A percentile compares a stretch with the other conserved stretches of the same genome.
These are phyloP conservation scores for Ostreobium quekettii DNA, from an alignment of 139 green algal species.

Conservation along the genomic window DNA sequence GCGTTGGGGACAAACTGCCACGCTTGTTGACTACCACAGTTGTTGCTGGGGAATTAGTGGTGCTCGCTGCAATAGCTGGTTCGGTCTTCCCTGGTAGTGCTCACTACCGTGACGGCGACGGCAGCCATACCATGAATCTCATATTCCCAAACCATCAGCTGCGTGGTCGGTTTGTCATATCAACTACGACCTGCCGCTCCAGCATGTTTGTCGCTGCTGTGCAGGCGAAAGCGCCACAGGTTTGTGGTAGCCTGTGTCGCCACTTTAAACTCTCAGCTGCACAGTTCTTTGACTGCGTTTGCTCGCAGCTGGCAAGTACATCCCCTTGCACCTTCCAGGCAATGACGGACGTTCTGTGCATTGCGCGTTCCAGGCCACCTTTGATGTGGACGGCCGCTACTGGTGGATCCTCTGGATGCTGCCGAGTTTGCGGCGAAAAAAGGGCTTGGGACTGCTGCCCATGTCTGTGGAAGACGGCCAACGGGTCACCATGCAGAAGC, in stretches of 20 bases:
- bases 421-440: constrained; percentile 26
- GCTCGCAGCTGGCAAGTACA: too few species aligned
- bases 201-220: background rate
- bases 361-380: constrained; percentile 39
- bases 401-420: constrained; percentile 50
- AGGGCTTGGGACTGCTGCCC: constrained; percentile 27
- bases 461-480: too few species aligned
- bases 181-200: too few species aligned
- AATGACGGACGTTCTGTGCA: too few species aligned
- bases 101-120: background rate
- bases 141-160: too few species aligned
- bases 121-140: too few species aligned
- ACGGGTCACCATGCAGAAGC: too few species aligned
- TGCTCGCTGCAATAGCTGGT: background rate
- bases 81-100: background rate
- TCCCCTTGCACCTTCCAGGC: too few species aligned
- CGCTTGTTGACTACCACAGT: background rate
- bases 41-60: background rate
- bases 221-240: background rate
- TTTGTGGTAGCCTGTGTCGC: background rate
- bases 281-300: too few species aligned
- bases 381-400: constrained; percentile 39
- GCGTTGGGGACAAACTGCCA: background rate
- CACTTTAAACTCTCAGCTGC: background rate
- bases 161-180: too few species aligned